Percentiles rank a stretch among this genome's conserved stretches.
Conservation (phyloP, 2,329 filamentous ascomycete species). For the Fusarium multiceps region DNA sequence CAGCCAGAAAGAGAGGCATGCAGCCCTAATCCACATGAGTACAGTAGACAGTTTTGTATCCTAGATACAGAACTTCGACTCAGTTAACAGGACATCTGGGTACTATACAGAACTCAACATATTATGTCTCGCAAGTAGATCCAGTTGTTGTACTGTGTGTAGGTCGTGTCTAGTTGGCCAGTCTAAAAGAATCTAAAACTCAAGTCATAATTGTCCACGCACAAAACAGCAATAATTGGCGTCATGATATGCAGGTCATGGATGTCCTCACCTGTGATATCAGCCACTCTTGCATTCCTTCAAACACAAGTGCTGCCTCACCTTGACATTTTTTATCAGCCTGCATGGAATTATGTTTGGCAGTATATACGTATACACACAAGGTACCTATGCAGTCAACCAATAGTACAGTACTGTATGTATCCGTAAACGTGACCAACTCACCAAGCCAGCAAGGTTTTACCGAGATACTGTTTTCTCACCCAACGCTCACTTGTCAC, state of each 20-base stretch:
- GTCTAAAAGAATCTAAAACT: neutral
- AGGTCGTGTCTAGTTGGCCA: neutral
- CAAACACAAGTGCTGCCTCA: slow-evolving; percentile 2
- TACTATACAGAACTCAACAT: neutral
- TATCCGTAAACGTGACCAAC: neutral
- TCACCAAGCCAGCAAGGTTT: neutral
- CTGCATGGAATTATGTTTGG: neutral
- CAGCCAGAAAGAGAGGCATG: slow-evolving; percentile 32
- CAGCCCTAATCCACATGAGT: slow-evolving; percentile 33
- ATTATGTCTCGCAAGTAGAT: slow-evolving; percentile 1
- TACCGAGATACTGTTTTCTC: neutral
- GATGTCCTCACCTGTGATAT: neutral
- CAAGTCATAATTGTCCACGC: neutral
- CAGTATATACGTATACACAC: neutral
- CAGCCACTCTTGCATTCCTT: slow-evolving; percentile 1
- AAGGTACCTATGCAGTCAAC: neutral
- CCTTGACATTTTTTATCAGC: neutral
- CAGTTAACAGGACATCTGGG: neutral
- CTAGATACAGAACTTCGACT: slow-evolving; percentile 1
- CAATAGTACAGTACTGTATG: neutral
- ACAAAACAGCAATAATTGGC: neutral
- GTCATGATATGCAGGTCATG: slow-evolving; percentile 1
- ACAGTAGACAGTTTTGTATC: slow-evolving; percentile 7
- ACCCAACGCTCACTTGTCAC: slow-evolving; percentile 1
- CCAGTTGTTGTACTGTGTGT: neutral